Base-by-base conservation (phyloP, 192 early-diverging fungal species). In the Helicostylum pulchrum region DNA sequence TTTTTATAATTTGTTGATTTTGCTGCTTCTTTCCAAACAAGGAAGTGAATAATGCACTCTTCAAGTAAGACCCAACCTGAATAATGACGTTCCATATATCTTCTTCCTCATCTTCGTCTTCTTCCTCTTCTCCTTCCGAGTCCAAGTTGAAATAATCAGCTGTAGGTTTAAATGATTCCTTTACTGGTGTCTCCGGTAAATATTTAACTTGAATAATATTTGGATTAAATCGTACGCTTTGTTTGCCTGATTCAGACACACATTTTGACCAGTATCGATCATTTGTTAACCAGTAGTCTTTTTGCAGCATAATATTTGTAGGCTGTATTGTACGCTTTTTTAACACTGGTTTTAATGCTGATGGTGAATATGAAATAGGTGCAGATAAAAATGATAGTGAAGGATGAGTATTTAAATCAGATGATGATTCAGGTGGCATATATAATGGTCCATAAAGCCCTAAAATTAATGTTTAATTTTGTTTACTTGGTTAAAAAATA, bases 401-500 rank as follows among this genome's bases (percentile, higher is more conserved):
- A 56, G 34, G 54, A 4, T 39, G 36, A 9, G 36, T 39, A 39
- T 39, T 39, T 39, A 39, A 39, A 39, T 39, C 36, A 39, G 36
- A 39, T 39, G 36, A 39, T 23, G 50, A 21, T 64, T 32, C 34
- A 36, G 50, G 23, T n/a, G 31, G 23, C 42, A 39, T 34, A 39
- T 66, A 66, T 4, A 66, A 44, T 3, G 67, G 67, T n/a, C 67
- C 67, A 62, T 69, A 69, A 20, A 70, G 55, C 62, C 54, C 50
- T 63, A 52, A 26, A 30, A 52, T 20, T 19, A 7, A 21, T n/a
- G 3, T 19, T 11, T 44, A 47, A 30, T 36, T 36, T 36, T 36
- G n/a, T n/a, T n/a, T n/a, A n/a, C n/a, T n/a, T n/a, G n/a, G n/a
- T n/a, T n/a, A n/a, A n/a, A n/a, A n/a, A n/a, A n/a, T n/a, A n/a